Base-by-base conservation (phyloP, 129 eudicot species). In the Lactuca saligna region DNA sequence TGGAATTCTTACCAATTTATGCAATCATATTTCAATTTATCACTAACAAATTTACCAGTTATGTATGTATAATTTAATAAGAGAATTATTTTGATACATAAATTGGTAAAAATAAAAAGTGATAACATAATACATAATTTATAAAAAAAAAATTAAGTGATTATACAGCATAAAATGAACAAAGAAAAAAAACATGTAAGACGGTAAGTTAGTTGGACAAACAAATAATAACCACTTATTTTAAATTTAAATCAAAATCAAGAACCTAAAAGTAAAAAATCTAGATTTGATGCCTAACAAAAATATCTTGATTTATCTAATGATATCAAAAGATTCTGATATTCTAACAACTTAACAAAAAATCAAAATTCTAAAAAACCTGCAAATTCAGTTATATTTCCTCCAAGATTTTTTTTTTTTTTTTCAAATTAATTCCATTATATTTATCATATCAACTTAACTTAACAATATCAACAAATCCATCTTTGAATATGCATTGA, bases 271-370 rank as follows among this genome's bases (percentile, higher is more conserved):
- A 63, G 11, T n/a, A 59, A 9, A 42, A 11, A 54, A 59, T 48
- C 66, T 25, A 60, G 50, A 71, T 71, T 70, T 70, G 67, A 32
- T 59, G 65, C 66, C 65, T 70, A 71, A 58, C 58, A 58, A 46
- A 46, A 61, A 58, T 31, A 70, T 31, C 65, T 50, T 14, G 58
- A 48, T 57, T 70, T 58, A 32, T 70, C 59, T 58, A 46, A 46
- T 59, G 11, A 59, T 57, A 16, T 38, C 20, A 48, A 57, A 58
- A 32, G 66, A 46, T 70, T 46, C 17, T 5, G 33, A 34, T 61
- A 6, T 37, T 38, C 39, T 46, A 3, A 70, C 15, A 68, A 38
- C 16, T 20, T 57, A 17, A 53, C 61, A 31, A 54, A 1, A 39
- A 3, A 42, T 25, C 1, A 13, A 46, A 29, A 4, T 13, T 13